Percentiles rank a stretch among this genome's conserved stretches.
Conservation (phyloP, 2,329 filamentous ascomycete species). For the Neofusicoccum parvum region DNA sequence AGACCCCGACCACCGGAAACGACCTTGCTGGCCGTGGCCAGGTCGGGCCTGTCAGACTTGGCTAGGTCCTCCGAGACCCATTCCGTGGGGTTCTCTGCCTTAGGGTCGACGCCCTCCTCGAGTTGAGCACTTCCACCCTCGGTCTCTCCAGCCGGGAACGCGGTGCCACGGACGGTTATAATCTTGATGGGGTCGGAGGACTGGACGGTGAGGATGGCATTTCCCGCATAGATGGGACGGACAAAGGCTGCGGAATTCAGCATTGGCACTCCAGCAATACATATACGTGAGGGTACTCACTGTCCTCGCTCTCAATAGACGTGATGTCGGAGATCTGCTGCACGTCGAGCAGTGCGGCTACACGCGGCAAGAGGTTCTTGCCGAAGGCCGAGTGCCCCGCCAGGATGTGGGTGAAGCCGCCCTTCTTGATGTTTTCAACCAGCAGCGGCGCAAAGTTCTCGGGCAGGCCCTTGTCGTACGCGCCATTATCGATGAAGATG, state of each 20-base stretch:
- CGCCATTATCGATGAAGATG: constrained; percentile 80
- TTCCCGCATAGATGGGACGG: constrained; percentile 95
- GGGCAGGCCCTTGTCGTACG: constrained; percentile 91
- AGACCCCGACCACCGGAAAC: constrained; percentile 92
- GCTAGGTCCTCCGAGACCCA: constrained; percentile 94
- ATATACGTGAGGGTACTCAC: constrained; percentile 36
- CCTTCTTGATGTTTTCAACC: constrained; percentile 95
- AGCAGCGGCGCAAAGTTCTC: constrained; percentile 94
- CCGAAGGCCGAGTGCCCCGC: constrained; percentile 93
- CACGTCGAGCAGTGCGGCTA: constrained; percentile 86
- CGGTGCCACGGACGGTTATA: constrained; percentile 89
- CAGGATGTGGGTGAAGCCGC: constrained; percentile 88
- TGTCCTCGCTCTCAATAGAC: constrained; percentile 82
- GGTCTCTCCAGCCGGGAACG: constrained; percentile 75
- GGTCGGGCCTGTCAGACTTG: constrained; percentile 90
- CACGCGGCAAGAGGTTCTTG: constrained; percentile 89
- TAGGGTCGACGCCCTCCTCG: constrained; percentile 82
- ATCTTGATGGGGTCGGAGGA: constrained; percentile 84
- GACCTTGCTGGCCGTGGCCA: constrained; percentile 84
- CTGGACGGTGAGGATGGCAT: constrained; percentile 94
- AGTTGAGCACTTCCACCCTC: constrained; percentile 74
- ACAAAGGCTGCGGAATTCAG: constrained; percentile 66
- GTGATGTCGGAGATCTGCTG: constrained; percentile 95
- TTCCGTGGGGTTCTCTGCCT: constrained; percentile 71
- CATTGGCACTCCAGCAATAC: constrained; percentile 16